phyloP scores from a whole-genome alignment of 371 early-diverging fungal species.

The Actinomortierella wolfii region DNA sequence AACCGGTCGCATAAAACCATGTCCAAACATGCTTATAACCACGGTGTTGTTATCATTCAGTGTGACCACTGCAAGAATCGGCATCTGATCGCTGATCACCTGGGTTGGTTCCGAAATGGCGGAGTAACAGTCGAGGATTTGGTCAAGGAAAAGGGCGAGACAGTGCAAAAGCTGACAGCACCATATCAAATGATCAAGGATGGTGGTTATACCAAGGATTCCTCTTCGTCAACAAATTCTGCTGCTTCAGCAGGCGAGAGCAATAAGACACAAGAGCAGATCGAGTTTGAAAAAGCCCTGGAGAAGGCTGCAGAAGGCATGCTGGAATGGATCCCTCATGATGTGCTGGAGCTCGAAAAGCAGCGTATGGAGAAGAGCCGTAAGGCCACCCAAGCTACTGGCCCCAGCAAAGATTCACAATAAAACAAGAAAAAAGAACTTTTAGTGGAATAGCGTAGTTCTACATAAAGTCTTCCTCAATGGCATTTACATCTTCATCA shows the following conservation, averaged over 20 bases:
- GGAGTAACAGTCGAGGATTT: conserved; percentile 84
- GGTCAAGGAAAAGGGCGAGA: conserved; percentile 82
- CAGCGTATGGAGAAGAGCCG: conserved; percentile 27
- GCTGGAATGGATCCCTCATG: conserved; percentile 55
- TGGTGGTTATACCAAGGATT: conserved; percentile 5
- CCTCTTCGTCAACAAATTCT: neutral
- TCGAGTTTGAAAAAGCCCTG: conserved; percentile 27
- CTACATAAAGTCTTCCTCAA: conserved; percentile 82
- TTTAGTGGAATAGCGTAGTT: too few relatives aligned
- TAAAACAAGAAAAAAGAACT: too few relatives aligned
- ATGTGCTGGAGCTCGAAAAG: conserved; percentile 38
- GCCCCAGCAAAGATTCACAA: too few relatives aligned
- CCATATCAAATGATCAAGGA: conserved; percentile 29
- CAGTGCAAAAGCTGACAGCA: conserved; percentile 47
- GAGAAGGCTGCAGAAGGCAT: conserved; percentile 46
- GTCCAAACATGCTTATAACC: conserved; percentile 87
- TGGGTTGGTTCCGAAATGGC: conserved; percentile 87
- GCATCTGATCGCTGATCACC: conserved; percentile 95
- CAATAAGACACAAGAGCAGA: conserved; percentile 6
- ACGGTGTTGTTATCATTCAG: conserved; percentile 92
- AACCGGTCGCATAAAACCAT: conserved; percentile 86
- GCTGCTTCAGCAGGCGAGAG: neutral
- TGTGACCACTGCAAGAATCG: conserved; percentile 91
- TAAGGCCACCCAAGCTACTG: too few relatives aligned
- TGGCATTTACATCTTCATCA: conserved; percentile 60